Base-by-base conservation (phyloP, 2,329 filamentous ascomycete species). In the Pleurostoma richardsiae region DNA sequence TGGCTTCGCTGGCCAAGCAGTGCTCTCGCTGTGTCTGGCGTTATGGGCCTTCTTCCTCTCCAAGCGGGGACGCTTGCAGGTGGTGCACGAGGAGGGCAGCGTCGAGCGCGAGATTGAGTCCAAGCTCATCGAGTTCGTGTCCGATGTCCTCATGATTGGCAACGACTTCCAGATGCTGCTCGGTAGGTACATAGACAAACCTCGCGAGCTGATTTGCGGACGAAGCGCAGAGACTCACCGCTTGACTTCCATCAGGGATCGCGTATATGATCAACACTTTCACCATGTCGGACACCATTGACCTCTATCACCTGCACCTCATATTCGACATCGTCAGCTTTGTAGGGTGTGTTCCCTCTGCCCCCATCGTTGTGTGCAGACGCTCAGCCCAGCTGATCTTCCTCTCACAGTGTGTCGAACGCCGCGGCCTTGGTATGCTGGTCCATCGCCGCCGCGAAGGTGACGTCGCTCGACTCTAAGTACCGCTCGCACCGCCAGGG, bases 41-140 rank as follows among this genome's bases (percentile, higher is more conserved):
- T 47, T 54, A n/a, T 63, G 61, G 59, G 62, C 61, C 33, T 63
- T 64, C 49, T 59, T 64, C 54, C 47, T 63, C 42, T 62, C 62
- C 7, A 56, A 54, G 11, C 52, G 55, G 38, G 57, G 57, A 40
- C 53, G 52, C 19, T 54, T 66, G 31, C 54, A 61, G 36, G 43
- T 52, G 33, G 47, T 50, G 36, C 56, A 59, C 40, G 50, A 56
- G 6, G 56, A 61, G 28, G 62, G 55, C 36, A 61, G 55, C 6
- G 40, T 55, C 10, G 56, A 59, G 47, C 55, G 54, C 45, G 53
- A 45, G 26, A 55, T 60, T 41, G 57, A 62, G 49, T 55, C 53
- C 46, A 62, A 61, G 51, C 57, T 61, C 19, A 51, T 65, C 27
- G 54, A 60, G 29, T 58, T 61, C 31, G 56, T 64, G 29, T 58